Evolutionary conservation across 768 basidiomycete species (phyloP), one percentile per base, ranked within the genome.

Genomic region (Xerocomellus amylosporus): DNA sequence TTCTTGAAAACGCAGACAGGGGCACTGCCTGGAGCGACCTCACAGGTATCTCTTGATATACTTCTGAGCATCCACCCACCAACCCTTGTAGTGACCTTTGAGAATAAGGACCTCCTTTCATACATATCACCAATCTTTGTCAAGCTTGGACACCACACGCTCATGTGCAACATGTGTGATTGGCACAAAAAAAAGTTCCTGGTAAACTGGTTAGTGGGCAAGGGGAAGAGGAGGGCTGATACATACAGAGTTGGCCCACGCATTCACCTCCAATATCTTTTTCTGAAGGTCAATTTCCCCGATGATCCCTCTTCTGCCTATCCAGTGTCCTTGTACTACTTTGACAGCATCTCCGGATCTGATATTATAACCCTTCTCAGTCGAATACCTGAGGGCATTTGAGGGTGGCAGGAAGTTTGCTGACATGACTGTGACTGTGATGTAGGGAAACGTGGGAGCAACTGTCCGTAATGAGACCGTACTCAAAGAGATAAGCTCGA

Each of bases 61-160:
- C 13, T n/a, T 8, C 42, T 19, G 10, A 55, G 44, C 0, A 28
- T 50, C 14, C 54, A n/a, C 49, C 13, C n/a, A 24, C 55, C 55
- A 56, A 15, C 55, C 50, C 14, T 49, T 57, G 13, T 46, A 49
- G 1, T 57, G 13, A 2, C 51, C 43, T 4, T 22, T 3, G n/a
- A 57, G 49, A n/a, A 57, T 53, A 6, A 53, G 4, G 1, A 57
- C 51, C 3, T 53, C 47, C 37, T 49, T 53, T 2, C 43, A 24
- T 8, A 37, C 2, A 12, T 33, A 20, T 4, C 6, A 13, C 0
- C 6, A 15, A 34, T 22, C 13, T 3, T 31, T 8, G 12, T 56
- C 34, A 26, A 3, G 34, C 13, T 51, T 10, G 1, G 13, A 34
- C n/a, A 51, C 39, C 8, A 1, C 1, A n/a, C 2, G 5, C 10